Evolutionary conservation across 306 rosid genomes (phyloP), one percentile per base, ranked within the genome.

Genomic region (Dryas octopetala): DNA sequence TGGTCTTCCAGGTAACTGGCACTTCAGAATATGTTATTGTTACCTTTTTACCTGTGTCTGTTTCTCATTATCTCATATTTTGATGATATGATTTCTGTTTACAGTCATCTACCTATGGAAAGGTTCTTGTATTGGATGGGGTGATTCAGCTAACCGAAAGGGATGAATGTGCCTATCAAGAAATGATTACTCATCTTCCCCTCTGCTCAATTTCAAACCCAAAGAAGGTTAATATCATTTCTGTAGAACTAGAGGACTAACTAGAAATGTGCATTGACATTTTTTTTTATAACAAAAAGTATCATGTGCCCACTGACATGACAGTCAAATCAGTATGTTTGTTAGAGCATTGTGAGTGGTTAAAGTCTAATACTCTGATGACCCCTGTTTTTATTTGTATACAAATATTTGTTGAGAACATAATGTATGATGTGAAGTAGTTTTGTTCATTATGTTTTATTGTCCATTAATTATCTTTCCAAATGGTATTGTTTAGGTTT

Each of bases 121-220:
- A 90, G 80, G 99, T 96, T 85, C 98, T 96, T 74, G 86, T 96
- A 76, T 83, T 96, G 86, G 99, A 96, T 65, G 99, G 99, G 19
- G 99, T 96, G 75, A 96, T 96, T 90, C 99, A 96, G 86, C 92
- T 96, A 61, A 96, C 99, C 0, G 99, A 96, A 86, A 88, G 98
- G 83, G 99, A 96, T 81, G 99, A 96, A 84, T 96, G 99, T 75
- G 97, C 99, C 67, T 96, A 96, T 87, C 99, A 96, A 83, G 99
- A 96, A 86, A 96, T 96, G 99, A 96, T 96, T 74, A 79, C 92
- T 16, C 98, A 96, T 81, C 97, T 96, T 81, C 96, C 99, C 54
- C 91, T 96, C 46, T 90, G 99, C 88, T 96, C 99, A 54, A 96
- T 96, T 80, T 85, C 91, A 75, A 87, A 86, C 79, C 98, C 99